Conservation (phyloP, 1,284 basidiomycete genomes). For the Macrocystidia cucumis region DNA sequence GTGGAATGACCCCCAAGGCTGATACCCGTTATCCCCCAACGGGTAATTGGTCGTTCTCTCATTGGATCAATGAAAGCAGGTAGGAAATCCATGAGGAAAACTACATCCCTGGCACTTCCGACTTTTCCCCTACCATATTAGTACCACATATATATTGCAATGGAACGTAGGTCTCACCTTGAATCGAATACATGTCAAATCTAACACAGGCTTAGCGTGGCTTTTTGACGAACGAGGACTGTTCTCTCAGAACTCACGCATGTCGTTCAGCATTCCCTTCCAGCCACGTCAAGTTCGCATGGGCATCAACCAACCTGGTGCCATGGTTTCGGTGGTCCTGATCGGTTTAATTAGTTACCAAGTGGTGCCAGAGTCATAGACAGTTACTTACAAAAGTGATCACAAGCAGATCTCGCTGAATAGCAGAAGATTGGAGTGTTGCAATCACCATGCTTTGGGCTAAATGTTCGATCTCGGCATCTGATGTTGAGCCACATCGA, state of each 20-base stretch:
- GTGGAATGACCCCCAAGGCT: conserved; percentile 75
- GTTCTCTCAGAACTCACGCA: conserved; percentile 38
- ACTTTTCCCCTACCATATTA: no score
- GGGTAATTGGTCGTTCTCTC: conserved; percentile 53
- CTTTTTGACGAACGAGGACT: background rate
- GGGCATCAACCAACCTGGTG: conserved; percentile 38
- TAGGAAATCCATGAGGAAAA: conserved; percentile 78
- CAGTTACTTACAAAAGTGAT: conserved; percentile 43
- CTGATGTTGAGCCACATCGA: conserved; percentile 24
- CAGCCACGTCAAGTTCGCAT: conserved; percentile 52
- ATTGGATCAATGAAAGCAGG: conserved; percentile 71
- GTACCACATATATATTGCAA: no score
- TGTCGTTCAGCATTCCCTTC: conserved; percentile 52
- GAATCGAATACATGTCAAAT: conserved; percentile 69
- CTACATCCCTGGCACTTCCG: conserved; percentile 73
- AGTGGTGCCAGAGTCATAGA: background rate
- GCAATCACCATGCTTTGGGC: conserved; percentile 16
- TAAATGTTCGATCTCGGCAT: conserved; percentile 18
- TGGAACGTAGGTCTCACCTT: no score
- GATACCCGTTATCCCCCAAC: conserved; percentile 67
- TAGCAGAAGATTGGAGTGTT: conserved; percentile 13
- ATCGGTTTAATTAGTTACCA: background rate
- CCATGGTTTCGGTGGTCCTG: conserved; percentile 83
- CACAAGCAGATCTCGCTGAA: conserved; percentile 34
- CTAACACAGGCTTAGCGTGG: conserved; percentile 23